Conservation (phyloP, 208 protist genomes). For the Crithidia fasciculata region DNA sequence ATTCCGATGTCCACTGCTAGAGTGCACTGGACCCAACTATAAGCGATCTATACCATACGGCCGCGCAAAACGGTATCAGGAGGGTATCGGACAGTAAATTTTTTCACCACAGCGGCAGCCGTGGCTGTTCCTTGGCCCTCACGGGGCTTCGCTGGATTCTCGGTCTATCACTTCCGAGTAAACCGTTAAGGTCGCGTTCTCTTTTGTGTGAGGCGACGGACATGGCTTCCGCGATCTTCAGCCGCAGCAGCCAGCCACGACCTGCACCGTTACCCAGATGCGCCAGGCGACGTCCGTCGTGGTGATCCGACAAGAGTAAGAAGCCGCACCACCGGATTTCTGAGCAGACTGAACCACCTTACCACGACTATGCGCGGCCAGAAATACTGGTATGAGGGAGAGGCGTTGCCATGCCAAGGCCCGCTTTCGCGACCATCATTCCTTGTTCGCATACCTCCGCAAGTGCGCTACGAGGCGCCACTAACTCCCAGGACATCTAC, state of each 20-base stretch:
- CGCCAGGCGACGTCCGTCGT: background rate
- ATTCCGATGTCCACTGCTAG: background rate
- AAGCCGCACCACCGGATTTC: background rate
- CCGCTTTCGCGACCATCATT: background rate
- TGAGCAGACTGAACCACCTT: constrained; percentile 1
- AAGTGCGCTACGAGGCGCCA: background rate
- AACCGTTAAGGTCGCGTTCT: background rate
- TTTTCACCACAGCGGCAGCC: background rate
- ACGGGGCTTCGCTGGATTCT: background rate
- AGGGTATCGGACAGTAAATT: background rate
- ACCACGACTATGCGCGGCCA: background rate
- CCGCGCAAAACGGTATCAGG: background rate
- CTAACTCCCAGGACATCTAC: background rate
- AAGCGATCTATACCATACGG: background rate
- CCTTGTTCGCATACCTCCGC: background rate
- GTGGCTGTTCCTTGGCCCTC: constrained; percentile 2
- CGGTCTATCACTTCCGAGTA: background rate
- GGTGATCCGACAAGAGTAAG: background rate
- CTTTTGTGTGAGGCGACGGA: background rate
- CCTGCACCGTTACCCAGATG: background rate
- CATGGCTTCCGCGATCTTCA: background rate
- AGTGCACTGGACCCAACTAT: background rate
- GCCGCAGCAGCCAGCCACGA: background rate
- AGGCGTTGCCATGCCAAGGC: constrained; percentile 1
- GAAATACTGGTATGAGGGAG: background rate